These are phyloP conservation scores for Curvularia sp. DNA, from an alignment of 2,329 filamentous ascomycete genomes.

Conservation along the genomic window DNA sequence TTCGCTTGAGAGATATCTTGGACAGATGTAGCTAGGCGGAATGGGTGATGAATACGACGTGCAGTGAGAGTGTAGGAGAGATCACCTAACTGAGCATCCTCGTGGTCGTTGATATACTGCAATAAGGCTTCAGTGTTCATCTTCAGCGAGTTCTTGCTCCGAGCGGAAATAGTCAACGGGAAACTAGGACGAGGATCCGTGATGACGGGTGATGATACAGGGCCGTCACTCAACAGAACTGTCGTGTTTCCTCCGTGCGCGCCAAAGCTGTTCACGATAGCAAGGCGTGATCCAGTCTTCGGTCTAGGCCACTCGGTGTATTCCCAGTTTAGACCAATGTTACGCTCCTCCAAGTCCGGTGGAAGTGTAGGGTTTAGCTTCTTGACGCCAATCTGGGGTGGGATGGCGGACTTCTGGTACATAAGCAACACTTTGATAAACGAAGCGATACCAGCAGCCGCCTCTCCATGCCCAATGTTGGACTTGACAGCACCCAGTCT, in stretches of 20 bases:
- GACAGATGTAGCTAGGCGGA: constrained; percentile 1
- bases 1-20: background rate
- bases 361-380: background rate
- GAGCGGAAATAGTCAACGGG: too few species aligned
- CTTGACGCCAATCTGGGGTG: constrained; percentile 5
- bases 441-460: constrained; percentile 36
- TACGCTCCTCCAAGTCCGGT: background rate
- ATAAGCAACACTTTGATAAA: constrained; percentile 46
- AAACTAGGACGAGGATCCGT: too few species aligned
- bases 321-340: too few species aligned
- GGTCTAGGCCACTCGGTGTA: too few species aligned
- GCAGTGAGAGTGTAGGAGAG: constrained; percentile 5
- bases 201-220: too few species aligned
- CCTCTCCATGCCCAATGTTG: constrained; percentile 46
- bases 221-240: too few species aligned
- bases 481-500: constrained; percentile 39
- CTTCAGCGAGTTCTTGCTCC: background rate
- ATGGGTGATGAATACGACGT: constrained; percentile 3
- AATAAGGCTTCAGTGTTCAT: background rate
- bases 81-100: background rate
- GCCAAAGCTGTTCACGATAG: too few species aligned
- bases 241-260: too few species aligned
- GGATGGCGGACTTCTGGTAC: background rate
- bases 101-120: constrained; percentile 1
- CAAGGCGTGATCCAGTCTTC: too few species aligned